Conservation (phyloP, 2,329 filamentous ascomycete species). For the Scedosporium boydii region DNA sequence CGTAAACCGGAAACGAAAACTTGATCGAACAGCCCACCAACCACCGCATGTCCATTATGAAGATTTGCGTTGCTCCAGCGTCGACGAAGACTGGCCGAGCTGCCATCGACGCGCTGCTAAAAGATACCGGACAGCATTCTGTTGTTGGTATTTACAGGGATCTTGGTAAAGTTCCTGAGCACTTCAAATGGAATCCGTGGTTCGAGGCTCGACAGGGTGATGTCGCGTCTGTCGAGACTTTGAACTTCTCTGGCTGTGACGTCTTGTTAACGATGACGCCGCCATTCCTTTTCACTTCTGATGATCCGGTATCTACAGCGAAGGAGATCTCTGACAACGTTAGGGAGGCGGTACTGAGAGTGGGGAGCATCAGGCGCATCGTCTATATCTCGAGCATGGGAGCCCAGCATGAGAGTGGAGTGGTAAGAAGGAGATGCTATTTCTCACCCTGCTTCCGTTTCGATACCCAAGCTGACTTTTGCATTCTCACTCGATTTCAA, state of each 20-base stretch:
- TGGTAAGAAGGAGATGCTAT: conserved; percentile 13
- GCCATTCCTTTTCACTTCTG: conserved; percentile 12
- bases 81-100: conserved; percentile 1
- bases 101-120: neutral
- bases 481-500: neutral
- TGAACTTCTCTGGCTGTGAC: conserved; percentile 20
- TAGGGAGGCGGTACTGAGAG: conserved; percentile 12
- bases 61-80: neutral
- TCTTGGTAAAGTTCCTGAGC: conserved; percentile 17
- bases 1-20: too few species aligned
- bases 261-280: conserved; percentile 24
- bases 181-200: conserved; percentile 16
- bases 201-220: conserved; percentile 21
- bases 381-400: conserved; percentile 20
- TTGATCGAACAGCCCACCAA: too few species aligned
- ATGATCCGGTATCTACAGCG: conserved; percentile 10
- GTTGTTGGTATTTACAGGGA: conserved; percentile 18
- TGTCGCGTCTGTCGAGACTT: conserved; percentile 13
- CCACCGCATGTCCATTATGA: neutral
- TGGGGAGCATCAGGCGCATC: conserved; percentile 13
- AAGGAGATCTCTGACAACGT: conserved; percentile 14
- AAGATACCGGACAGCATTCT: neutral
- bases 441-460: neutral
- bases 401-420: conserved; percentile 18
- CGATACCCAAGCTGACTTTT: neutral